Evolutionary conservation across 306 rosid species (phyloP), one percentile per base, ranked within the genome.

Genomic region (Sicyos baderoa): DNA sequence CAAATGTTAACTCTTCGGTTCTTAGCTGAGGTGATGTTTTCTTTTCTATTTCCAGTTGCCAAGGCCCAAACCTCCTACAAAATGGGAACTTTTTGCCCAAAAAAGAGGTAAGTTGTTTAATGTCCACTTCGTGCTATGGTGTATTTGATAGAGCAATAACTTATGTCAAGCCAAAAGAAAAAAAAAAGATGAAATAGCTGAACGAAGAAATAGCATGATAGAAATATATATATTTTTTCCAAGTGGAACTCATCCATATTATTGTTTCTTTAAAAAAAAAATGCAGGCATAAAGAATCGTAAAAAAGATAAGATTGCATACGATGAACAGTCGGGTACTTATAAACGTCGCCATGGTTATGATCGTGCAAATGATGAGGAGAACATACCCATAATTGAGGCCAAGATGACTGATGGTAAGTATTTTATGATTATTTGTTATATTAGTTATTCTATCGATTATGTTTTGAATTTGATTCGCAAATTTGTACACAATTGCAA

Each of bases 321-420:
- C 45, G 99, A 93, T 60, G 97, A 90, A 72, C 84, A 55, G 55
- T 72, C 82, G 74, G 86, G 85, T 54, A 67, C 97, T 16, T 93
- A 97, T 97, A 93, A 88, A 63, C 97, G 91, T 29, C 85, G 82
- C 57, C 81, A 37, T 67, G 99, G 99, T 8, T 93, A 93, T 77
- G 94, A 93, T 68, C 96, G 49, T 64, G 99, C 96, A 25, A 90
- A 93, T 75, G 96, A 93, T 64, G 99, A 89, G 77, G 88, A 86
- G 12, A 77, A 81, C 68, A 58, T 90, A 13, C 99, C 99, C 58
- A 90, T 93, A 64, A 90, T 90, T 40, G 97, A 88, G 82, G 99
- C 96, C 17, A 93, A 93, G 82, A 57, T 75, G 44, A 90, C 86
- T 58, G 97, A 90, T 61, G 97, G 99, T 93, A 90, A 90, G 82